Evolutionary conservation across 2,329 filamentous ascomycete species (phyloP), one percentile per base, ranked within the genome.

Genomic region (Verticillium nonalfalfae): DNA sequence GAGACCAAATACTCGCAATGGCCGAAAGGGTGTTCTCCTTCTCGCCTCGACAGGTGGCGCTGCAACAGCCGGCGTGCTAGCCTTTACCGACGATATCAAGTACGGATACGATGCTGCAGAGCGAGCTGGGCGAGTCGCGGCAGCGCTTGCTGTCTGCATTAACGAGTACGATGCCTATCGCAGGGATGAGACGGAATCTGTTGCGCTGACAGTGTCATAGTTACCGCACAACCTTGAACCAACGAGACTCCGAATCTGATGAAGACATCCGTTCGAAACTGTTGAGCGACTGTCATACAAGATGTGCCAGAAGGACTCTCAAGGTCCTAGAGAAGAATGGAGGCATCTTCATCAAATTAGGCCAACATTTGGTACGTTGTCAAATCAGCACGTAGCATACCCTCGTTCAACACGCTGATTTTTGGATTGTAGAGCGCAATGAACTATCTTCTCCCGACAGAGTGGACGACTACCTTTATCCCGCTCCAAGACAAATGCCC

Each of bases 271-370:
- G 86, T 71, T 79, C 84, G n/a, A 79, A 76, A n/a, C 75, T 89
- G 40, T 79, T 99, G 59, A 90, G 86, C 67, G 87, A 88, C 65
- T 98, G 95, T 72, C 95, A 99, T 75, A 90, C 96, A 73, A 85
- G 95, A 74, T 99, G 95, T 77, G 95, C 95, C 35, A 85, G 92
- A 69, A 86, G 95, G 64, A 97, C 95, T 1, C 79, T 98, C 52
- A 84, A 83, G 61, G 93, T 96, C 1, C 78, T 98, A 66, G 95
- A 99, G 81, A 92, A 91, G 80, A 98, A 97, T 74, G 95, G 96
- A 33, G 96, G 94, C 34, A 97, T 99, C 65, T 99, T 98, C 69
- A 98, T 99, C 74, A 99, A 99, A 76, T 80, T 99, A 45, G 95
- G 95, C 7, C 95, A 99, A 70, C 95, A 99, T 76, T 75, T 99